Conservation (phyloP, 2,329 filamentous ascomycete species). For the Monilinia vaccinii-corymbosi region DNA sequence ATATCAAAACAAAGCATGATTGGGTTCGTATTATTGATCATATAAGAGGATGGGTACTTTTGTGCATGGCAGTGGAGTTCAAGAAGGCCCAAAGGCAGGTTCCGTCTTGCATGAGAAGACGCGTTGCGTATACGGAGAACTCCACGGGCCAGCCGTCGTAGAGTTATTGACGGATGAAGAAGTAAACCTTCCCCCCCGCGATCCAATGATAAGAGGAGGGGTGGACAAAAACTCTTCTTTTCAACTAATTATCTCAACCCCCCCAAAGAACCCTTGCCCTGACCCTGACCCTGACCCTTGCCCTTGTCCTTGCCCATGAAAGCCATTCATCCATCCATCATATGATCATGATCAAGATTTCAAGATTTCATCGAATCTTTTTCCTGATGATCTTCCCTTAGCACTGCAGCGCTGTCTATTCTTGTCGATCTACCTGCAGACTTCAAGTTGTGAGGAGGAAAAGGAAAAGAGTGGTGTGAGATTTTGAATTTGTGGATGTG, state of each 20-base stretch:
- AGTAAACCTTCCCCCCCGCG: background rate
- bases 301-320: background rate
- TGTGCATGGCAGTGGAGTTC: background rate
- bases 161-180: background rate
- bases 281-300: background rate
- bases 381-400: background rate
- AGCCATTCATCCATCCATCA: too few relatives aligned
- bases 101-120: background rate
- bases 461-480: background rate
- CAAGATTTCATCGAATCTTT: background rate
- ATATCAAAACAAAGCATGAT: background rate
- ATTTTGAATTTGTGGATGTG: background rate
- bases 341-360: slow-evolving; percentile 6
- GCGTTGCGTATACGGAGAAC: background rate
- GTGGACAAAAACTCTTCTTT: background rate
- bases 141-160: too few relatives aligned
- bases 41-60: background rate
- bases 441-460: background rate
- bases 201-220: background rate
- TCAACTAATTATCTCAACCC: background rate
- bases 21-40: background rate
- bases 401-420: background rate
- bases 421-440: background rate
- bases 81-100: too few relatives aligned
- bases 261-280: background rate